Base-by-base conservation (phyloP, 805 yeast genomes). In the Kregervanrija delftensis region DNA sequence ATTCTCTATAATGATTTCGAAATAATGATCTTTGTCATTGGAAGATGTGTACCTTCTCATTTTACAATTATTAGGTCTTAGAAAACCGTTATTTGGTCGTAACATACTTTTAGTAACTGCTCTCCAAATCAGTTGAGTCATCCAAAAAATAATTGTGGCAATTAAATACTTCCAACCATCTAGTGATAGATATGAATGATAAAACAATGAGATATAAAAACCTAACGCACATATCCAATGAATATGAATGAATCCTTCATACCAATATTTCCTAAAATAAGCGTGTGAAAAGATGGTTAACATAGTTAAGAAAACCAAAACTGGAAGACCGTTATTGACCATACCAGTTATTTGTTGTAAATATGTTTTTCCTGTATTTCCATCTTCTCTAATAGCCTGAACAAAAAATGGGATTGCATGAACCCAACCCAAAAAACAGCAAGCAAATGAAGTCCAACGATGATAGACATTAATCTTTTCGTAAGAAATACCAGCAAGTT, bases 201-300 rank as follows among this genome's bases (percentile, higher is more conserved):
- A 68, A 35, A 67, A 66, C 48, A 77, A 58, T 6, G 74, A 63
- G 13, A 68, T 75, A 47, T 69, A 65, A 53, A 69, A 76, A 0
- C 71, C 79, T 35, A 73, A 51, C 0, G 76, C 83, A 40, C 68
- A 49, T 11, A 73, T 49, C 83, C 83, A 77, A 57, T 78, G 83
- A 9, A 67, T 41, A 48, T 75, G 78, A 47, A 70, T 60, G 54
- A 76, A 77, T 1, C 65, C 50, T 53, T 77, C 83, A 51, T 78
- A 77, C 39, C 59, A 53, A 13, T 47, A 40, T 13, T 59, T 61
- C 47, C 82, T 61, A 35, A 76, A 49, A 41, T 58, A 50, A 3
- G 71, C 60, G 30, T 72, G 67, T 6, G 77, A 69, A 14, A 63
- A 58, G 13, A 71, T 44, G 51, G 79, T 73, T 32, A 77, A 57